These are phyloP conservation scores for Sarocladiaceae sp. DNA, from an alignment of 2,329 filamentous ascomycete genomes.

Conservation along the genomic window DNA sequence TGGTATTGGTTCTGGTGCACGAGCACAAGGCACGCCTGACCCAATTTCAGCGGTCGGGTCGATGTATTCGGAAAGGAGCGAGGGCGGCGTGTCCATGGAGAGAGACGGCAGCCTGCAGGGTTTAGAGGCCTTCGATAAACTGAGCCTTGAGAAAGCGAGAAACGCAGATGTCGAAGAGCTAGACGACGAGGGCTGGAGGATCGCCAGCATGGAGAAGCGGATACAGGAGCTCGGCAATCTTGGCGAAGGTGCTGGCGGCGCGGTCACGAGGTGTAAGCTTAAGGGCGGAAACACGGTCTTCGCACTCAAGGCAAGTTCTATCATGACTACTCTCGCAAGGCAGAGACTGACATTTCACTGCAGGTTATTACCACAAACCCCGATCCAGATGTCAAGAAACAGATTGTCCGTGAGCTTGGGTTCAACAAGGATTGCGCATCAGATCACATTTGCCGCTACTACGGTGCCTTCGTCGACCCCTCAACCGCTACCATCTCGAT, in stretches of 20 bases:
- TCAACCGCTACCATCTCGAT: slow-evolving; percentile 97
- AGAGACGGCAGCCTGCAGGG: slow-evolving; percentile 74
- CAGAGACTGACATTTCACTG: neutral
- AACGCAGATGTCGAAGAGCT: slow-evolving; percentile 88
- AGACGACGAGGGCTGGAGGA: slow-evolving; percentile 91
- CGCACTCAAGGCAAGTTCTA: slow-evolving; percentile 72
- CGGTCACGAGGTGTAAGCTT: slow-evolving; percentile 84
- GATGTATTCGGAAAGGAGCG: slow-evolving; percentile 73
- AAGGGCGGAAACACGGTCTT: slow-evolving; percentile 92
- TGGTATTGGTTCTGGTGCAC: slow-evolving; percentile 59
- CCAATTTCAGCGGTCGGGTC: slow-evolving; percentile 85
- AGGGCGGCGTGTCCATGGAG: slow-evolving; percentile 72
- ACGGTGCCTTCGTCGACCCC: slow-evolving; percentile 92
- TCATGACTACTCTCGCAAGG: neutral
- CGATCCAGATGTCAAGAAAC: slow-evolving; percentile 95
- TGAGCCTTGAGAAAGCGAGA: slow-evolving; percentile 75
- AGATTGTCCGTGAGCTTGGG: slow-evolving; percentile 90
- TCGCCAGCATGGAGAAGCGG: slow-evolving; percentile 80
- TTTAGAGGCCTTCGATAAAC: slow-evolving; percentile 70
- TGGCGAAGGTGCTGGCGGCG: slow-evolving; percentile 91
- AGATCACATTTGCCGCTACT: slow-evolving; percentile 94
- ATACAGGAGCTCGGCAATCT: slow-evolving; percentile 85
- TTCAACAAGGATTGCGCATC: slow-evolving; percentile 98
- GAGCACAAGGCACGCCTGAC: slow-evolving; percentile 66
- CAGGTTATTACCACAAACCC: slow-evolving; percentile 98